Percentiles rank a stretch among this genome's conserved stretches.
These are phyloP conservation scores for Serendipita vermifera DNA, from an alignment of 768 basidiomycete genomes.

Conservation along the genomic window DNA sequence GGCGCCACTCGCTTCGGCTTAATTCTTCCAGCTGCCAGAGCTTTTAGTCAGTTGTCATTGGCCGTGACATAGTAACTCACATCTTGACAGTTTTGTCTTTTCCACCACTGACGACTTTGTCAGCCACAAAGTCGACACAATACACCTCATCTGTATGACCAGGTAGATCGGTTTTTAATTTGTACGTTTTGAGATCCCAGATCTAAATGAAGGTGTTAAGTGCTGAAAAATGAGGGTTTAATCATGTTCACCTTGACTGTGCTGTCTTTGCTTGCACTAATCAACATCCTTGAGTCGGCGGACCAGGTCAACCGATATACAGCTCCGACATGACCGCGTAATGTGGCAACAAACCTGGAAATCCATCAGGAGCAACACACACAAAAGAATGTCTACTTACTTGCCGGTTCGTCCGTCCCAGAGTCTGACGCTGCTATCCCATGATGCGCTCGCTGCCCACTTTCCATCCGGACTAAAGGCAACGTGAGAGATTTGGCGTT, in stretches of 20 bases:
- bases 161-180: conserved; percentile 85
- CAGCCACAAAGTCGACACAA: conserved; percentile 97
- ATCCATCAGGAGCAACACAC: conserved; percentile 23
- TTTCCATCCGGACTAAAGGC: conserved; percentile 90
- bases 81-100: conserved; percentile 86
- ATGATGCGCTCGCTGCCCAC: conserved; percentile 82
- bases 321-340: conserved; percentile 85
- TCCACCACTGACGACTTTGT: conserved; percentile 98
- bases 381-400: conserved; percentile 20
- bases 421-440: conserved; percentile 79
- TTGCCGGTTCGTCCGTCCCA: conserved; percentile 63
- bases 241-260: conserved; percentile 67
- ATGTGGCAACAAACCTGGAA: conserved; percentile 73
- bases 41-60: background rate
- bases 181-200: conserved; percentile 94
- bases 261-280: conserved; percentile 91
- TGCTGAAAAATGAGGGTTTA: background rate
- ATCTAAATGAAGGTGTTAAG: conserved; percentile 38
- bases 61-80: conserved; percentile 34
- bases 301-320: conserved; percentile 96
- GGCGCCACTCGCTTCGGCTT: too few species aligned
- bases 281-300: conserved; percentile 79
- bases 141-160: conserved; percentile 98
- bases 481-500: conserved; percentile 86
- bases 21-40: conserved; percentile 12